These are phyloP conservation scores for Serendipita sp. DNA, from an alignment of 768 basidiomycete genomes.

Conservation along the genomic window DNA sequence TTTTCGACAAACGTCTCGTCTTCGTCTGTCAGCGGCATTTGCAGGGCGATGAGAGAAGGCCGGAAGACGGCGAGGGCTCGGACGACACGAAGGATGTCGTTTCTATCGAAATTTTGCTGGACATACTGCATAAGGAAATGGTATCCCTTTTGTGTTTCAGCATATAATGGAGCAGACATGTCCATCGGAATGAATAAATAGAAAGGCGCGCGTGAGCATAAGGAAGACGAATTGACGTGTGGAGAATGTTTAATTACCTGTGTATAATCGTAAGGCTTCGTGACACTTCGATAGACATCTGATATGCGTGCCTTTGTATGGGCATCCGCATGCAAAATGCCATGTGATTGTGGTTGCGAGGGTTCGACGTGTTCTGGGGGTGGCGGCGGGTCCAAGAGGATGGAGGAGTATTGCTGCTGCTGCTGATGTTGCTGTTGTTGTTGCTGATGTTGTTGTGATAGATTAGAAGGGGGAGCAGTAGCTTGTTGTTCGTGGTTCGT, in stretches of 20 bases:
- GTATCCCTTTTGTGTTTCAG: conserved; percentile 46
- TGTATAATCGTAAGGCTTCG: conserved; percentile 81
- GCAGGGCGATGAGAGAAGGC: conserved; percentile 81
- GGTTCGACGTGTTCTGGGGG: background rate
- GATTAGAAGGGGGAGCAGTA: too few relatives aligned
- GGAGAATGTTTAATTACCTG: background rate
- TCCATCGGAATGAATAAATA: background rate
- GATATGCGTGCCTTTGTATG: background rate
- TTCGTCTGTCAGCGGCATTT: conserved; percentile 93
- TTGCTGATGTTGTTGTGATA: background rate
- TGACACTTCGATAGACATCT: conserved; percentile 43
- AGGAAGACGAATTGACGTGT: background rate
- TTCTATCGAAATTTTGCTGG: conserved; percentile 81
- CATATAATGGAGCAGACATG: background rate
- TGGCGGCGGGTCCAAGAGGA: background rate
- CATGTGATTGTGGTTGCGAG: conserved; percentile 1
- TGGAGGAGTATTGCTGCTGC: background rate
- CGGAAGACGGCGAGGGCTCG: conserved; percentile 87
- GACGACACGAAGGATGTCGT: conserved; percentile 85
- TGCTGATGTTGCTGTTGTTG: background rate
- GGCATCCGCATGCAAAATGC: background rate
- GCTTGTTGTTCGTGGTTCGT: background rate
- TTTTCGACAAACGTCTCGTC: conserved; percentile 94
- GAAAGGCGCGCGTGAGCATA: background rate
- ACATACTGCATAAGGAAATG: conserved; percentile 94